Conservation (phyloP, 1,284 basidiomycete species). For the Fistulina hepatica region DNA sequence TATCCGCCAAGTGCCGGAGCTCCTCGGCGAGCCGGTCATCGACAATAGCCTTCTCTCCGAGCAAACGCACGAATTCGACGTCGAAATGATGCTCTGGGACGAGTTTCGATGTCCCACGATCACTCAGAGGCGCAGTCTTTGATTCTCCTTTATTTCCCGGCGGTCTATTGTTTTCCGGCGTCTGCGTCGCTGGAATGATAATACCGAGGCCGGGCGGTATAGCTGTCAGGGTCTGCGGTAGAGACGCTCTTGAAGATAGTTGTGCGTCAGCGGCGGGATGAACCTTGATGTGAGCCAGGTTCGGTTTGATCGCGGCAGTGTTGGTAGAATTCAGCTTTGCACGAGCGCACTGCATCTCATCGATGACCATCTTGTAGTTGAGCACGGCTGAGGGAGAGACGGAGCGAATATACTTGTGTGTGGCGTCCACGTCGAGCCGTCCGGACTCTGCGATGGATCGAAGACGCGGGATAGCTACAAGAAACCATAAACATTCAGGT, state of each 20-base stretch:
- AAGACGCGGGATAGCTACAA: not conserved
- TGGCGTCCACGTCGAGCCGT: not conserved
- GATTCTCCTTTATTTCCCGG: conserved; percentile 1
- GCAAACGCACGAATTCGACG: conserved; percentile 19
- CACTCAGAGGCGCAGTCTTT: not conserved
- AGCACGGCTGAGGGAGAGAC: conserved; percentile 11
- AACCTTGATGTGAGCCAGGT: no score
- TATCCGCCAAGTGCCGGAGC: conserved; percentile 17
- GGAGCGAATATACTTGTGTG: conserved; percentile 6
- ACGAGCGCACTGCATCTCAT: conserved; percentile 14
- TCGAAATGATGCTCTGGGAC: conserved; percentile 12
- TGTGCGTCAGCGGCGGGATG: no score
- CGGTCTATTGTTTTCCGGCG: no score
- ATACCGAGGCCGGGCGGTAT: no score
- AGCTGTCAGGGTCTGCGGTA: no score
- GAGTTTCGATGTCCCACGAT: conserved; percentile 1
- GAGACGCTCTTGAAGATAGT: no score
- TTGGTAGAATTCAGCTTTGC: no score
- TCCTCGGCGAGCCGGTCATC: conserved; percentile 20
- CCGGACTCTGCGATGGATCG: not conserved
- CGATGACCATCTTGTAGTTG: conserved; percentile 13
- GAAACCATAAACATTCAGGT: not conserved
- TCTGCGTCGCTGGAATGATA: no score
- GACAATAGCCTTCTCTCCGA: conserved; percentile 18
- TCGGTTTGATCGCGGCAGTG: no score